These are phyloP conservation scores for Ophiocordyceps sinensis DNA, from an alignment of 2,329 filamentous ascomycete genomes.

Conservation along the genomic window DNA sequence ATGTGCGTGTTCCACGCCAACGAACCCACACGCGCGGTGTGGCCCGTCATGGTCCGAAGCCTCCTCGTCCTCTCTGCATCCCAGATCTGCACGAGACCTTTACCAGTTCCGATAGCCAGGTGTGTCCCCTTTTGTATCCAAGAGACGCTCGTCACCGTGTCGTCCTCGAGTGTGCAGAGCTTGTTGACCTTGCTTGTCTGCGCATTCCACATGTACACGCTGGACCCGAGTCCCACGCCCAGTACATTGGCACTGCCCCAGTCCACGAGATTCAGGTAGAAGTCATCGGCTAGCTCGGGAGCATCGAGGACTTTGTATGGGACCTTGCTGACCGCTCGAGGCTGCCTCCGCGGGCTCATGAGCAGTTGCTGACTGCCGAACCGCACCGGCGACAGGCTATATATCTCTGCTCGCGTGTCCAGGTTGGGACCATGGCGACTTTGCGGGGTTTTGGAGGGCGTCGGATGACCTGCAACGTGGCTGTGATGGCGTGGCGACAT, in stretches of 20 bases:
- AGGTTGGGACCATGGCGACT: constrained; percentile 78
- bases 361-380: constrained; percentile 89
- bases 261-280: constrained; percentile 93
- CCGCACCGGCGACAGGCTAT: constrained; percentile 87
- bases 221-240: constrained; percentile 81
- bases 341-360: constrained; percentile 75
- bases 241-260: constrained; percentile 94
- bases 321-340: constrained; percentile 84
- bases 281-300: constrained; percentile 90
- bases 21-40: constrained; percentile 83
- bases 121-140: constrained; percentile 98
- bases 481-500: constrained; percentile 60
- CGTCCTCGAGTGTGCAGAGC: constrained; percentile 81
- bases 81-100: constrained; percentile 94
- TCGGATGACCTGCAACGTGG: constrained; percentile 65
- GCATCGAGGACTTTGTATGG: constrained; percentile 97
- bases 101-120: constrained; percentile 85
- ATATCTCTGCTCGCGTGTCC: constrained; percentile 82
- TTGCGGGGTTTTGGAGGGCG: constrained; percentile 78
- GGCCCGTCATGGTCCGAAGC: constrained; percentile 90
- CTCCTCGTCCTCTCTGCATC: constrained; percentile 79
- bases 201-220: constrained; percentile 98
- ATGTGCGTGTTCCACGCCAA: constrained; percentile 98
- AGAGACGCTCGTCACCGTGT: constrained; percentile 89
- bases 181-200: constrained; percentile 83